Evolutionary conservation across 2,329 filamentous ascomycete species (phyloP).

Genomic region (Capronia epimyces): DNA sequence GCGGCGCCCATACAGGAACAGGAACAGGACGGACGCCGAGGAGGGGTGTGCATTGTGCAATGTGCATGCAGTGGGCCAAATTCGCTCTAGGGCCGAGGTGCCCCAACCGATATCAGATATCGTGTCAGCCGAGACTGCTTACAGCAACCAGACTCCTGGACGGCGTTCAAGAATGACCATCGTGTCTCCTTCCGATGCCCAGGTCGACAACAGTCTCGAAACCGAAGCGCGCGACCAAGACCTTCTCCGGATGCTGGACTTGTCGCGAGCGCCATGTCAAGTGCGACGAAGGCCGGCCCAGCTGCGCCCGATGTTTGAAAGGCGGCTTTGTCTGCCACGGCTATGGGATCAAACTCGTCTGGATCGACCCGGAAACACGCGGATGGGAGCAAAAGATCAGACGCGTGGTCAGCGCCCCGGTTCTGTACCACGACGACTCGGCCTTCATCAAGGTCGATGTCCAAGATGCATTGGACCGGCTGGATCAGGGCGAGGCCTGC

Average conservation of each 20-base stretch:
- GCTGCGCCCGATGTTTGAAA: constrained; percentile 29
- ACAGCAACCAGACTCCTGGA: background rate
- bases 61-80: too few relatives aligned
- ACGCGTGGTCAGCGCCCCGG: constrained; percentile 16
- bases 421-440: constrained; percentile 18
- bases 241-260: constrained; percentile 24
- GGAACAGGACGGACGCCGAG: too few relatives aligned
- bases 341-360: constrained; percentile 27
- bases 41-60: too few relatives aligned
- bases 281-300: constrained; percentile 31
- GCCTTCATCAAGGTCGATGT: constrained; percentile 18
- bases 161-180: background rate
- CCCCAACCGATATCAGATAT: too few relatives aligned
- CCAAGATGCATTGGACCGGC: constrained; percentile 14
- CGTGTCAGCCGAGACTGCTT: too few relatives aligned
- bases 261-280: constrained; percentile 28
- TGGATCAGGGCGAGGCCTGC: constrained; percentile 5
- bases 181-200: constrained; percentile 12
- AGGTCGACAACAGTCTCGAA: constrained; percentile 3
- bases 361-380: constrained; percentile 18
- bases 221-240: constrained; percentile 22
- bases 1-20: too few relatives aligned
- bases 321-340: constrained; percentile 32
- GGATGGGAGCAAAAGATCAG: constrained; percentile 23
- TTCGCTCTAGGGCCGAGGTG: too few relatives aligned